Evolutionary conservation across 1,139 yeast species (phyloP), one percentile per base, ranked within the genome.

Genomic region (Blastobotrys aristatus): DNA sequence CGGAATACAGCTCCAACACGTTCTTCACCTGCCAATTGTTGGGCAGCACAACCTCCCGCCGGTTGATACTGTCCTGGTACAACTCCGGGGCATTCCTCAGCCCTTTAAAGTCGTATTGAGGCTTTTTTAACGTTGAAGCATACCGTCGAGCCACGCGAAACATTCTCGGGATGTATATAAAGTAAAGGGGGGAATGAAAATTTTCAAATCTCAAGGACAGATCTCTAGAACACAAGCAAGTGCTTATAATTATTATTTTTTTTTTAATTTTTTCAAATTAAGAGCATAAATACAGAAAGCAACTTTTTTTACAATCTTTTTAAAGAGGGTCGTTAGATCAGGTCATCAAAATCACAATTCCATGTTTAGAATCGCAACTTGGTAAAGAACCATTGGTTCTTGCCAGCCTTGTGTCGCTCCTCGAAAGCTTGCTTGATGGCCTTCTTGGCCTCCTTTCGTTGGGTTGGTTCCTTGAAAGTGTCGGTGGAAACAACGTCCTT

Each of bases 381-480:
- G 77, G 95, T 84, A 88, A 92, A 92, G 84, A 92, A 92, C 98
- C 98, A 92, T 79, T 89, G 90, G 90, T 90, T 90, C 87, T 90
- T 89, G 75, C 98, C 98, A 72, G 97, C 90, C 80, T 89, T 95
- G 83, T 92, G 96, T 84, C 90, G 89, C 80, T 92, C 97, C 80
- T 92, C 98, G 71, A 92, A 92, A 72, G 96, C 96, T 83, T 89
- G 86, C 88, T 89, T 92, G 75, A 94, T 89, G 72, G 84, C 90
- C 83, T 92, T 92, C 87, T 90, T 94, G 72, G 98, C 97, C 74
- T 90, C 97, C 77, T 84, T 95, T 76, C 96, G 87, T 79, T 90
- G 97, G 62, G 97, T 80, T 77, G 97, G 96, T 82, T 94, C 97
- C 72, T 81, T 82, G 74, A 94, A 86, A 68, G 97, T 81, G 74